These are phyloP conservation scores for Aspergillus indologenus DNA, from an alignment of 495 filamentous ascomycete species.

Conservation along the genomic window DNA sequence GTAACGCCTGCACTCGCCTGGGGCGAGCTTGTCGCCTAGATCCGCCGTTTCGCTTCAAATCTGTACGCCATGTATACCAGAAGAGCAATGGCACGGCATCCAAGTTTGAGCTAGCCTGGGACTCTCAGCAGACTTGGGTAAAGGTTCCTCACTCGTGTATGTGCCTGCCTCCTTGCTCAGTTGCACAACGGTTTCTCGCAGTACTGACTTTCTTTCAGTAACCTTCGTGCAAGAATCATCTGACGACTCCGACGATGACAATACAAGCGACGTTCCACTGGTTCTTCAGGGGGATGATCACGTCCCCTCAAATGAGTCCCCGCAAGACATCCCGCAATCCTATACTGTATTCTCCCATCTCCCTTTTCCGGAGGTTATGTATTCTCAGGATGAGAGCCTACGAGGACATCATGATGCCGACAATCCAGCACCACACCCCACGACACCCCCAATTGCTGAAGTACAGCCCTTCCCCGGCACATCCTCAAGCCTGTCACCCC, in stretches of 20 bases:
- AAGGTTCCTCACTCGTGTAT: conserved; percentile 30
- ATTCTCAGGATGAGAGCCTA: neutral
- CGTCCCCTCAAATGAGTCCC: neutral
- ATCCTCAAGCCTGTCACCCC: conserved; percentile 14
- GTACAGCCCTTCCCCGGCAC: conserved; percentile 7
- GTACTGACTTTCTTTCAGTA: conserved; percentile 18
- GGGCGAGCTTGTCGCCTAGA: conserved; percentile 34
- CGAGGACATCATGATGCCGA: neutral
- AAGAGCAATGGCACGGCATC: conserved; percentile 27
- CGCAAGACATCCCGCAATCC: neutral
- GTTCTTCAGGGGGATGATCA: neutral
- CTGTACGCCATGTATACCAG: conserved; percentile 38
- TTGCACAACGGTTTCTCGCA: neutral
- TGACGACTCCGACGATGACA: conserved; percentile 18
- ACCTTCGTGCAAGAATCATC: conserved; percentile 33
- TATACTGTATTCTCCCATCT: neutral
- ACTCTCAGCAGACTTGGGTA: conserved; percentile 35
- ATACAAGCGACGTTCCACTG: conserved; percentile 4
- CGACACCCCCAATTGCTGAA: neutral
- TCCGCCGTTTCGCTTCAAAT: conserved; percentile 38
- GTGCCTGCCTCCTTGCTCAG: neutral
- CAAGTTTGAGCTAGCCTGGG: conserved; percentile 37
- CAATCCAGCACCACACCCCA: neutral
- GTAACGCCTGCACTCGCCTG: conserved; percentile 33
- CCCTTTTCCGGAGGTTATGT: neutral